Conservation (phyloP, 495 filamentous ascomycete genomes). For the Penicillium cinerascens region DNA sequence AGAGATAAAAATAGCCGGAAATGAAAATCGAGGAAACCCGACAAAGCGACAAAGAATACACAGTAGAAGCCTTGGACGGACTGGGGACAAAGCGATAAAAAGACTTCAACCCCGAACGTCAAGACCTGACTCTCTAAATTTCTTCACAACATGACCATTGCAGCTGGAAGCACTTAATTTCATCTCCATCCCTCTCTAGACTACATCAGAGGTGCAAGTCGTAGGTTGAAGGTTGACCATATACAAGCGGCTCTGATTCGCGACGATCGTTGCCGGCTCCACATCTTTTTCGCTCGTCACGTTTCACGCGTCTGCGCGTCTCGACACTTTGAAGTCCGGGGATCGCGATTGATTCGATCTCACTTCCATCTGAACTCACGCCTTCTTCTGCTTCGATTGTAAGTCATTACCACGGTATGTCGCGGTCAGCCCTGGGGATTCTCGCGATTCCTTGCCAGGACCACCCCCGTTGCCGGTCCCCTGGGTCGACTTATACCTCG, state of each 20-base stretch:
- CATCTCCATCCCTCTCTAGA: neutral
- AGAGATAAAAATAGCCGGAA: slow-evolving; percentile 5
- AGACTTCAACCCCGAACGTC: neutral
- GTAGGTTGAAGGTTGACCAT: neutral
- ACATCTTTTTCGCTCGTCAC: slow-evolving; percentile 17
- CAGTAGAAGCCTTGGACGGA: neutral
- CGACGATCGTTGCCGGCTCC: neutral
- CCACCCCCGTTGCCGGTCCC: neutral
- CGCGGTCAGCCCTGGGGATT: too few species aligned
- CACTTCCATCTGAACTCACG: neutral
- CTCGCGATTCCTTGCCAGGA: neutral
- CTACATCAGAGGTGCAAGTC: neutral
- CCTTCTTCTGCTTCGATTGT: neutral
- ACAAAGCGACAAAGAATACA: neutral
- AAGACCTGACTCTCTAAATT: neutral
- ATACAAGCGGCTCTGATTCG: neutral
- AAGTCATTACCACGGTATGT: neutral
- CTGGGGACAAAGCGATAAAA: neutral
- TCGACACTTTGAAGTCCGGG: slow-evolving; percentile 11
- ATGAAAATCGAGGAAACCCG: neutral
- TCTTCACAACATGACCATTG: neutral
- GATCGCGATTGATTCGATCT: slow-evolving; percentile 18
- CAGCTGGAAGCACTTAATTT: neutral
- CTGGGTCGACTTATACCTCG: neutral
- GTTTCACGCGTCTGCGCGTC: slow-evolving; percentile 32